phyloP scores from a whole-genome alignment of 768 basidiomycete species.

The Terana coerulea region DNA sequence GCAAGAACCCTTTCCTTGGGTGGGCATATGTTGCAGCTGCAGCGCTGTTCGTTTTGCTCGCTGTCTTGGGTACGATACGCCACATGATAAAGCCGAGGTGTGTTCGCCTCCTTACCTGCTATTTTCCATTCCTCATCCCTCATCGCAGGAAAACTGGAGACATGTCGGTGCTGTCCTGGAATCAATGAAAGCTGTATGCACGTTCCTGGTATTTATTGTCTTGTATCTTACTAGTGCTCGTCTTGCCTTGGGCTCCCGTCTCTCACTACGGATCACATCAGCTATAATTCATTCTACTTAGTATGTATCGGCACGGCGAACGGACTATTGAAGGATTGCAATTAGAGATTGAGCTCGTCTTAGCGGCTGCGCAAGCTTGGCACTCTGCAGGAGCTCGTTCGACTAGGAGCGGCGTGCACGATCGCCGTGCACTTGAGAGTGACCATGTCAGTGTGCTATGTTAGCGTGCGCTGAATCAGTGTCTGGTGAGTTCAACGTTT shows the following conservation, averaged over 20 bases:
- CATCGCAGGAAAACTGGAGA: slow-evolving; percentile 80
- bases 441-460: too few relatives aligned
- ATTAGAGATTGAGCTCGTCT: too few relatives aligned
- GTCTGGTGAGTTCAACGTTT: too few relatives aligned
- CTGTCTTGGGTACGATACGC: slow-evolving; percentile 82
- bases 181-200: slow-evolving; percentile 31
- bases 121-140: slow-evolving; percentile 1
- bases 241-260: not conserved
- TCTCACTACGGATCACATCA: too few relatives aligned
- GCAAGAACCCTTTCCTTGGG: slow-evolving; percentile 96
- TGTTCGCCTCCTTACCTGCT: slow-evolving; percentile 12
- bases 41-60: slow-evolving; percentile 82
- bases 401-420: too few relatives aligned
- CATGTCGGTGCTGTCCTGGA: slow-evolving; percentile 86
- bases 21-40: slow-evolving; percentile 96
- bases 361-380: too few relatives aligned
- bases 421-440: too few relatives aligned
- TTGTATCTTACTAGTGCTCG: slow-evolving; percentile 8
- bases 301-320: too few relatives aligned
- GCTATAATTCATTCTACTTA: too few relatives aligned
- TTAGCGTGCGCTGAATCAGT: too few relatives aligned
- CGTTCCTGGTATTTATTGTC: slow-evolving; percentile 7
- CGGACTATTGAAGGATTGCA: too few relatives aligned
- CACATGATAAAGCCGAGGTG: slow-evolving; percentile 93
- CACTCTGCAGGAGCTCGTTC: too few relatives aligned